Evolutionary conservation across 2,329 filamentous ascomycete species (phyloP).

Genomic region (Xylariaceae sp.): DNA sequence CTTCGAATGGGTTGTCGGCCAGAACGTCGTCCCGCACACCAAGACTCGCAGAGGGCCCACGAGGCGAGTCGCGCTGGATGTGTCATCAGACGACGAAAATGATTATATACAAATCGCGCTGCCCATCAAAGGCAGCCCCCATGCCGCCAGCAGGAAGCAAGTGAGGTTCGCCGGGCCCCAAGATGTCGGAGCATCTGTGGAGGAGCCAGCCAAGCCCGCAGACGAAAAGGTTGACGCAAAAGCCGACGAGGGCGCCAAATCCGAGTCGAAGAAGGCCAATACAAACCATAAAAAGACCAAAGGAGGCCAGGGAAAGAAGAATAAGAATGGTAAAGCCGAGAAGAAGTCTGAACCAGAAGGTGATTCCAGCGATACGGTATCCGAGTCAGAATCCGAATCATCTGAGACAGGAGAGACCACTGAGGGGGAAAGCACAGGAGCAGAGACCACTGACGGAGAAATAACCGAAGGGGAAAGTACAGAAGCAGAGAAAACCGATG

Average conservation of each 20-base stretch:
- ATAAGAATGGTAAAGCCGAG: constrained; percentile 1
- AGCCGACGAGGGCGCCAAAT: neutral
- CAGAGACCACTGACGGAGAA: neutral
- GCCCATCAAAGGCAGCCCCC: too few species aligned
- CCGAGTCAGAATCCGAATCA: constrained; percentile 9
- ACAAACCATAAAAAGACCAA: constrained; percentile 2
- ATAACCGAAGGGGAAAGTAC: constrained; percentile 2
- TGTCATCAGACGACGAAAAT: constrained; percentile 45
- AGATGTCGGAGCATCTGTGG: too few species aligned
- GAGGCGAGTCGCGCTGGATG: constrained; percentile 29
- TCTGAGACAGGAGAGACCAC: too few species aligned
- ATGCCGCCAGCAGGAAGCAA: too few species aligned
- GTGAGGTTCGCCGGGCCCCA: too few species aligned
- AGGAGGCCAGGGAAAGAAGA: constrained; percentile 3
- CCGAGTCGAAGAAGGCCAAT: neutral
- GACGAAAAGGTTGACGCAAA: neutral
- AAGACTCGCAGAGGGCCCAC: constrained; percentile 7
- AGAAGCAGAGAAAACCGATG: neutral
- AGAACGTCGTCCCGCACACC: constrained; percentile 21
- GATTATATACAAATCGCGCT: constrained; percentile 20
- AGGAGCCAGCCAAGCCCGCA: constrained; percentile 5
- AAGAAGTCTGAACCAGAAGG: neutral
- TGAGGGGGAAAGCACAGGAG: neutral
- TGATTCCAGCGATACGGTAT: constrained; percentile 4
- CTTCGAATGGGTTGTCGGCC: constrained; percentile 32